Conservation (phyloP, 345 rosid genomes). For the Heritiera littoralis region DNA sequence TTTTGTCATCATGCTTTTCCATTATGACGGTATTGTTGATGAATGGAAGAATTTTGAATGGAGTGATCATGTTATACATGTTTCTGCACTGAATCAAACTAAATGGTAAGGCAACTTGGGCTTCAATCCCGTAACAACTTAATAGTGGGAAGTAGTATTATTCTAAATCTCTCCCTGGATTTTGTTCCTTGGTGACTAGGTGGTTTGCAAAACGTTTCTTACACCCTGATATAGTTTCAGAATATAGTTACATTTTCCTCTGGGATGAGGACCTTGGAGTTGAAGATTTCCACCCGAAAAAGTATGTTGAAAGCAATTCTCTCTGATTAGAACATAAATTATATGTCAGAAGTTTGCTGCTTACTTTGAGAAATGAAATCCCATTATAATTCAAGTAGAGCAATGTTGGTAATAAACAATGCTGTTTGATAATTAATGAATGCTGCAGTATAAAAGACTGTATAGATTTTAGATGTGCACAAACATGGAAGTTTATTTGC, state of each 20-base stretch:
- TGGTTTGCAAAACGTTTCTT: slow-evolving; percentile 88
- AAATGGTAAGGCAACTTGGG: slow-evolving; percentile 57
- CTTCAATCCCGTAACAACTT: background rate
- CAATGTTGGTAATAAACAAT: background rate
- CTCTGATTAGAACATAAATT: background rate
- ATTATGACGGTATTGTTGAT: slow-evolving; percentile 82
- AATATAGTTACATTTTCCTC: slow-evolving; percentile 56
- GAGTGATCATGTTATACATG: slow-evolving; percentile 63
- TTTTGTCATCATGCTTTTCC: slow-evolving; percentile 82
- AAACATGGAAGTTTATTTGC: background rate
- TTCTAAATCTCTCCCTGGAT: slow-evolving; percentile 1
- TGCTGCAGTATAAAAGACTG: background rate
- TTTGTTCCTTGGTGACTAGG: slow-evolving; percentile 38
- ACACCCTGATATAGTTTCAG: slow-evolving; percentile 69
- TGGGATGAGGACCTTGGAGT: slow-evolving; percentile 90
- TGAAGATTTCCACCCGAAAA: slow-evolving; percentile 54
- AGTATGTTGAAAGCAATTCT: slow-evolving; percentile 33
- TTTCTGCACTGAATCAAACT: slow-evolving; percentile 79
- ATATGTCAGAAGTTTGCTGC: background rate
- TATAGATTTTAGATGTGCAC: background rate
- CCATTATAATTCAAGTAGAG: background rate
- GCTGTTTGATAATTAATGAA: background rate
- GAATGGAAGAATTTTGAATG: slow-evolving; percentile 73
- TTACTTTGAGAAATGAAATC: background rate
- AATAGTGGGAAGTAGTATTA: background rate